These are phyloP conservation scores for Oemleria cerasiformis DNA, from an alignment of 306 rosid genomes.

Conservation along the genomic window DNA sequence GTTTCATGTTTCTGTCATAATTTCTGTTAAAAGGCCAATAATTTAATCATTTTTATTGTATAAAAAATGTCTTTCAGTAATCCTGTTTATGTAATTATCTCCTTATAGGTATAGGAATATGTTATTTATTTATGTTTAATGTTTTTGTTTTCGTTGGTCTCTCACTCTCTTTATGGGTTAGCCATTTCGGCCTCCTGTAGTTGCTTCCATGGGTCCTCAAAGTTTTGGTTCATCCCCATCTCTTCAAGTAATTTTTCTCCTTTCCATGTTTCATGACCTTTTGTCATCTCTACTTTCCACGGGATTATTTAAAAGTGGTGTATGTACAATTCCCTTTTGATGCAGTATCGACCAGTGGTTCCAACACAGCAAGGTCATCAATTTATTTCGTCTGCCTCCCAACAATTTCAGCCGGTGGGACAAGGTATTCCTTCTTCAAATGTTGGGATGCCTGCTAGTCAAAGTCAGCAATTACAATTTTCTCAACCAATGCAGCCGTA, in stretches of 20 bases:
- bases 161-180: conserved; percentile 6
- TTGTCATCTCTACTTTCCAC: conserved; percentile 12
- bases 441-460: conserved; percentile 61
- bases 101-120: not conserved
- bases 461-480: conserved; percentile 71
- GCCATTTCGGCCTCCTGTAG: conserved; percentile 33
- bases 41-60: not conserved
- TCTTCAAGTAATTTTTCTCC: conserved; percentile 24
- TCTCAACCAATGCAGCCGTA: conserved; percentile 85
- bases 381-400: conserved; percentile 54
- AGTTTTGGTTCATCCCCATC: conserved; percentile 34
- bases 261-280: conserved; percentile 5
- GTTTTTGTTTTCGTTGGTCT: not conserved
- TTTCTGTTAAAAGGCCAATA: not conserved
- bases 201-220: conserved; percentile 41
- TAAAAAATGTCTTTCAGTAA: not conserved
- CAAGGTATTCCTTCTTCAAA: conserved; percentile 66
- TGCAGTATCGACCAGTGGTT: conserved; percentile 78
- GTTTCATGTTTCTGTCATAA: not conserved
- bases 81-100: not conserved
- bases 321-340: conserved; percentile 13
- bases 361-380: conserved; percentile 77
- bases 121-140: not conserved
- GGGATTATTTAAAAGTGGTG: conserved; percentile 22
- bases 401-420: conserved; percentile 70